Conservation (phyloP, 129 eudicot species). For the Pittosporum tobira region DNA sequence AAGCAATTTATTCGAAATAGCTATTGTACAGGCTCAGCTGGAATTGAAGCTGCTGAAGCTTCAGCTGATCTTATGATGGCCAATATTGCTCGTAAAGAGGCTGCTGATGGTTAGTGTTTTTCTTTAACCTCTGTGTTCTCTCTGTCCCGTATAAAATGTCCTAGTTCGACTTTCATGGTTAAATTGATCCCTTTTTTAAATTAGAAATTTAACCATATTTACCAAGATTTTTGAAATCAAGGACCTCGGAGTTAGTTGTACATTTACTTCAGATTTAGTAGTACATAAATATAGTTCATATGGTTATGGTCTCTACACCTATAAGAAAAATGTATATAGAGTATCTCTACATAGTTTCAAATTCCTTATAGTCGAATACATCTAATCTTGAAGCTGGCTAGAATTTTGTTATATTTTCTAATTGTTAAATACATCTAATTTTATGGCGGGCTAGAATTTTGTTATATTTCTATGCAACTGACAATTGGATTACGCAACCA, state of each 20-base stretch:
- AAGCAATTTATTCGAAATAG: constrained; percentile 70
- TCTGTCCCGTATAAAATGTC: no score
- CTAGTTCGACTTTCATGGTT: no score
- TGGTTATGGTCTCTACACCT: no score
- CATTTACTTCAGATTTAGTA: no score
- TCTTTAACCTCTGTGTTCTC: neutral
- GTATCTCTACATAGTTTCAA: neutral
- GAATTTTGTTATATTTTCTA: neutral
- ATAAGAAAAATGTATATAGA: no score
- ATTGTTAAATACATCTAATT: neutral
- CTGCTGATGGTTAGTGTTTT: constrained; percentile 37
- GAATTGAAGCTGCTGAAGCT: constrained; percentile 94
- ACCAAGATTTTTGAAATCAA: no score
- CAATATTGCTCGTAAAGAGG: constrained; percentile 86
- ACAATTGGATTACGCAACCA: constrained; percentile 4
- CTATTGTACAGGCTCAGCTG: constrained; percentile 90
- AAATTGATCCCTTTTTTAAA: no score
- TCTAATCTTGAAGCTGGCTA: neutral
- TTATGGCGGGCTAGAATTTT: neutral
- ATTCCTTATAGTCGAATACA: neutral
- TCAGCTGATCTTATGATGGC: constrained; percentile 83
- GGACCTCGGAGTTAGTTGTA: no score
- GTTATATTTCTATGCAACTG: no score
- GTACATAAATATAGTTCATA: no score
- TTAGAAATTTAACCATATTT: no score